Conservation (phyloP, 768 basidiomycete genomes). For the Cystofilobasidium capitatum region DNA sequence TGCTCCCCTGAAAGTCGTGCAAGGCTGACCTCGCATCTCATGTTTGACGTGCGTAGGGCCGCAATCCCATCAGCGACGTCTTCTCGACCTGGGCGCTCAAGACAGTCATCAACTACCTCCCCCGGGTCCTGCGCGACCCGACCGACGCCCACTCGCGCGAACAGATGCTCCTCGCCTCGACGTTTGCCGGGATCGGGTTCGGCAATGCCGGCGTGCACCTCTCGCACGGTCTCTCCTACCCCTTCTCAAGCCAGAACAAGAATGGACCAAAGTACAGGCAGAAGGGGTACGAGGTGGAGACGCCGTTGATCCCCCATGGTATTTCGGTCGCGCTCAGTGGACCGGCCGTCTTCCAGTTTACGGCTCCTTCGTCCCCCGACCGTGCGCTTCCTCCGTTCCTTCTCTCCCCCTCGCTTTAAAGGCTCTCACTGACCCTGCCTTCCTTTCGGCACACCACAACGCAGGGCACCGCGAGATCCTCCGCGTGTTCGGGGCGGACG, state of each 20-base stretch:
- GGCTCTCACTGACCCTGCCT: neutral
- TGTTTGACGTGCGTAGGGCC: constrained; percentile 7
- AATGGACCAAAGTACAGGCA: constrained; percentile 58
- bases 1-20: neutral
- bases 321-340: constrained; percentile 84
- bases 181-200: constrained; percentile 42
- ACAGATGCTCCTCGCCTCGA: constrained; percentile 66
- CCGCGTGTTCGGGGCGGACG: constrained; percentile 57
- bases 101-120: constrained; percentile 79
- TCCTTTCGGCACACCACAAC: neutral
- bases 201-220: constrained; percentile 37
- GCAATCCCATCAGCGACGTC: constrained; percentile 57
- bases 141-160: constrained; percentile 68
- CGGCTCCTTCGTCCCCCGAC: constrained; percentile 82
- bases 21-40: neutral
- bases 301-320: constrained; percentile 89
- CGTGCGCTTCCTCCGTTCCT: constrained; percentile 39
- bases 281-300: constrained; percentile 28
- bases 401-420: neutral
- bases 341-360: constrained; percentile 85
- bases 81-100: constrained; percentile 86
- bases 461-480: constrained; percentile 66
- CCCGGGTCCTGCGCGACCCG: constrained; percentile 67
- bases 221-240: constrained; percentile 38
- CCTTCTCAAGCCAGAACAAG: constrained; percentile 85